A percentile compares a stretch with the other conserved stretches of the same genome.
Evolutionary conservation across 1,284 basidiomycete genomes (phyloP).

Genomic region (Peniophora sp.): DNA sequence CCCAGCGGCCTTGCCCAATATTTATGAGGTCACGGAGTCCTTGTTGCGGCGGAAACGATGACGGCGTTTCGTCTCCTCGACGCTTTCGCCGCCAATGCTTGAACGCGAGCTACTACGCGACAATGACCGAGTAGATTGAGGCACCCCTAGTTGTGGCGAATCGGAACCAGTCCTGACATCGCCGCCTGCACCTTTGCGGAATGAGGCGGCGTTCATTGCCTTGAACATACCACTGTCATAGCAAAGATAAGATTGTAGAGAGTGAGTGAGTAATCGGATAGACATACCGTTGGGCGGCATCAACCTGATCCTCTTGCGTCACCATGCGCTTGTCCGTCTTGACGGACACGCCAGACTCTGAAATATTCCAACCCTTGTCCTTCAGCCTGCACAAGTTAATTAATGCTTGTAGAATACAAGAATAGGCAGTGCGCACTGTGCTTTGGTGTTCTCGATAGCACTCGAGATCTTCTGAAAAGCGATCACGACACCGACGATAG

Average conservation of each 20-base stretch:
- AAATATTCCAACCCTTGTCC: conserved; percentile 45
- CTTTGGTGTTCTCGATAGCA: conserved; percentile 1
- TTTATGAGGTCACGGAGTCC: too few relatives aligned
- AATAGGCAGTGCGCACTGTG: conserved; percentile 2
- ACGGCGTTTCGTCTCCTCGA: too few relatives aligned
- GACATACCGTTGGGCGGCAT: conserved; percentile 64
- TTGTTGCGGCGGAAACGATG: too few relatives aligned
- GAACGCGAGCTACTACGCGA: too few relatives aligned
- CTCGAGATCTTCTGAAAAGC: conserved; percentile 1
- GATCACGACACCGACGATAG: conserved; percentile 2
- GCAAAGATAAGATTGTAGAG: not conserved
- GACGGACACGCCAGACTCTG: conserved; percentile 49
- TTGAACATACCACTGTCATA: not conserved
- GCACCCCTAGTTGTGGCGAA: too few relatives aligned
- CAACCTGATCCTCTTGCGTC: conserved; percentile 55
- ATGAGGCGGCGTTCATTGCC: not conserved
- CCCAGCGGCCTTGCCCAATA: too few relatives aligned
- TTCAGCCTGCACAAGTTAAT: too few relatives aligned
- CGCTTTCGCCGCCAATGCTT: too few relatives aligned
- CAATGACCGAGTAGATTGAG: too few relatives aligned
- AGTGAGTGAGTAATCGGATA: not conserved
- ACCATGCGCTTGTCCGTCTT: conserved; percentile 48
- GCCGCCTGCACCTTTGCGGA: not conserved
- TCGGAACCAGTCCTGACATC: too few relatives aligned
- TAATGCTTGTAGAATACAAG: too few relatives aligned